Conservation (phyloP, 768 basidiomycete genomes). For the Pholiota molesta region DNA sequence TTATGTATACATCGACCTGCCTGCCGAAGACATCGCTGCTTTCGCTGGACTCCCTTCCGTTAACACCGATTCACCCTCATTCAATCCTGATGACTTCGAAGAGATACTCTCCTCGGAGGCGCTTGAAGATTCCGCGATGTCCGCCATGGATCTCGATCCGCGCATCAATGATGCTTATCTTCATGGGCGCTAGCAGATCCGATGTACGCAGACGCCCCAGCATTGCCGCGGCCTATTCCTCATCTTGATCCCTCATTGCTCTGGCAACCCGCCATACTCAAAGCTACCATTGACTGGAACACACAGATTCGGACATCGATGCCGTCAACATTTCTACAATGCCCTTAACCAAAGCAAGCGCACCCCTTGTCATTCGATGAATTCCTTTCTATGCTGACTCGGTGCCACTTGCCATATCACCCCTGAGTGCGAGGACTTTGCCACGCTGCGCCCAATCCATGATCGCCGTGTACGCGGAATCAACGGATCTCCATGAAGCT, state of each 20-base stretch:
- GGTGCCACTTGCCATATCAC: conserved; percentile 1
- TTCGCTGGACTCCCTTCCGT: conserved; percentile 2
- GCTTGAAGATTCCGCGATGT: neutral
- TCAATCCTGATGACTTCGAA: neutral
- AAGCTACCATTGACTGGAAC: conserved; percentile 1
- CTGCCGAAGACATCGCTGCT: neutral
- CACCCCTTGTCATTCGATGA: neutral
- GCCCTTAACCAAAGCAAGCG: neutral
- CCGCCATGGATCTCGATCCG: neutral
- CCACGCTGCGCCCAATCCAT: neutral
- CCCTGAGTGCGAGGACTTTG: neutral
- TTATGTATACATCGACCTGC: neutral
- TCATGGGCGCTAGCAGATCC: neutral
- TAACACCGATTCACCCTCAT: neutral
- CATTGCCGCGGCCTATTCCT: too few species aligned
- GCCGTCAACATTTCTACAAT: neutral
- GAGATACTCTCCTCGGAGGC: neutral
- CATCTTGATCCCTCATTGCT: neutral
- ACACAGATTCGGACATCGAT: neutral
- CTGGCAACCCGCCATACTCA: neutral
- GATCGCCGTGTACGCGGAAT: neutral
- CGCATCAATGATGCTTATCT: neutral
- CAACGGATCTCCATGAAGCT: neutral
- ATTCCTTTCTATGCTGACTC: neutral
- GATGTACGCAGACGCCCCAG: neutral